A percentile compares a stretch with the other conserved stretches of the same genome.
Evolutionary conservation across 768 basidiomycete species (phyloP).

Genomic region (Roridomyces roridus): DNA sequence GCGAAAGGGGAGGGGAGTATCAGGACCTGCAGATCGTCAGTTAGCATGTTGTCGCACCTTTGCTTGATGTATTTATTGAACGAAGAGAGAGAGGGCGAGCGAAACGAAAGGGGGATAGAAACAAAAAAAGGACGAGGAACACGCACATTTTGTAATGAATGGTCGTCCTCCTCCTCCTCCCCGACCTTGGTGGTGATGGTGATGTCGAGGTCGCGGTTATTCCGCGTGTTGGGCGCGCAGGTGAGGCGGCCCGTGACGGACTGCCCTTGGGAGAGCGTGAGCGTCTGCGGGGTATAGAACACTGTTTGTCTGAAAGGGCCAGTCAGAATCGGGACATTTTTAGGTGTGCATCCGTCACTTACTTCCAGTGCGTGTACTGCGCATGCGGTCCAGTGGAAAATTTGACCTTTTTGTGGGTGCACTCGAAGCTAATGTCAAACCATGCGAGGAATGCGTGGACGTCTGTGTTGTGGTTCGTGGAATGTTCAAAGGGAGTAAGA

Average conservation of each 20-base stretch:
- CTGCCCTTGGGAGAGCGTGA: slow-evolving; percentile 75
- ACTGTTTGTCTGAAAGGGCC: slow-evolving; percentile 88
- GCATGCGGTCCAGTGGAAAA: slow-evolving; percentile 99
- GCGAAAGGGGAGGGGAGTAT: slow-evolving; percentile 28
- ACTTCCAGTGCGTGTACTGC: slow-evolving; percentile 97
- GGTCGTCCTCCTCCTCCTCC: slow-evolving; percentile 38
- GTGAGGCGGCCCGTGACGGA: slow-evolving; percentile 71
- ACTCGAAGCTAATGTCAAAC: slow-evolving; percentile 97
- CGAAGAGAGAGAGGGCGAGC: slow-evolving; percentile 19
- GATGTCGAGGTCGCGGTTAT: slow-evolving; percentile 97
- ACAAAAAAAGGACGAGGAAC: slow-evolving; percentile 35
- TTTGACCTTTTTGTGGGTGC: slow-evolving; percentile 92
- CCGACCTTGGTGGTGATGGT: slow-evolving; percentile 68
- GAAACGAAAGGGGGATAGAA: neutral
- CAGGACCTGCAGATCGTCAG: slow-evolving; percentile 59
- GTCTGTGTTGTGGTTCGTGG: slow-evolving; percentile 52
- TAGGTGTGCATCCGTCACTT: slow-evolving; percentile 38
- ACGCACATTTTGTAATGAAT: slow-evolving; percentile 91
- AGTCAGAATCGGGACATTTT: neutral
- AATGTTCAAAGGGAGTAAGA: slow-evolving; percentile 1
- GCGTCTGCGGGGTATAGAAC: slow-evolving; percentile 89
- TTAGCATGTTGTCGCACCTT: slow-evolving; percentile 44
- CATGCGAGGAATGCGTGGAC: slow-evolving; percentile 98
- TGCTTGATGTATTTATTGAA: slow-evolving; percentile 26
- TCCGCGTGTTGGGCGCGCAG: slow-evolving; percentile 90